A percentile compares a stretch with the other conserved stretches of the same genome.
Evolutionary conservation across 495 filamentous ascomycete genomes (phyloP).

Genomic region (Penicillium argentinense): DNA sequence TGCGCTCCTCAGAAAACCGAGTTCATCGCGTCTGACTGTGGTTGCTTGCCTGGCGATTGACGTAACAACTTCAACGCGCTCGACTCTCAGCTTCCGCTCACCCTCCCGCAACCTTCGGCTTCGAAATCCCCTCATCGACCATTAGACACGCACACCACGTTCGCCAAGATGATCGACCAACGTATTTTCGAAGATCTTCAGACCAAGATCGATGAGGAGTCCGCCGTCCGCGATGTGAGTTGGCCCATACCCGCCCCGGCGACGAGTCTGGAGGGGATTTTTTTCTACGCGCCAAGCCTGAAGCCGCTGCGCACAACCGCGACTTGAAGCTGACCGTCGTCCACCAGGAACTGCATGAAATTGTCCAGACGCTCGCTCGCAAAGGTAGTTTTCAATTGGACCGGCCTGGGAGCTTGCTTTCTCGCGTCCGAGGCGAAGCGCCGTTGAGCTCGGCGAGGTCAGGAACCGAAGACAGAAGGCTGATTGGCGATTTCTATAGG

Average conservation of each 20-base stretch:
- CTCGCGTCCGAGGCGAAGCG: background rate
- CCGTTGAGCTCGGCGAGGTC: background rate
- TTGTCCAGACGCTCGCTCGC: slow-evolving; percentile 74
- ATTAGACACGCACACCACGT: slow-evolving; percentile 1
- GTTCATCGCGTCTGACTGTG: background rate
- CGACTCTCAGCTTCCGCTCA: slow-evolving; percentile 13
- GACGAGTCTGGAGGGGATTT: slow-evolving; percentile 7
- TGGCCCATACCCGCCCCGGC: slow-evolving; percentile 6
- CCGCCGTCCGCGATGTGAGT: slow-evolving; percentile 69
- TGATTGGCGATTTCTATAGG: slow-evolving; percentile 29
- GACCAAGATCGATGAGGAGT: slow-evolving; percentile 85
- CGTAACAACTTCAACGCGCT: slow-evolving; percentile 23
- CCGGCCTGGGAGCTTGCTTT: too few species aligned
- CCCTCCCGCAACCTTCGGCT: slow-evolving; percentile 10
- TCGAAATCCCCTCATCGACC: slow-evolving; percentile 1
- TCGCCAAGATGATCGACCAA: slow-evolving; percentile 63
- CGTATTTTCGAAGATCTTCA: slow-evolving; percentile 87
- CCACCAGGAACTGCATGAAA: slow-evolving; percentile 69
- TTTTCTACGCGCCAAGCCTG: slow-evolving; percentile 27
- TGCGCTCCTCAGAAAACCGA: too few species aligned
- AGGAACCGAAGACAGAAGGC: background rate
- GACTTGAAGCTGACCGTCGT: slow-evolving; percentile 8
- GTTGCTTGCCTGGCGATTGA: slow-evolving; percentile 15
- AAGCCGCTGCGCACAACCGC: slow-evolving; percentile 9
- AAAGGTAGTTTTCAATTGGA: slow-evolving; percentile 49